Conservation (phyloP, 768 basidiomycete species). For the Boletus sp. region DNA sequence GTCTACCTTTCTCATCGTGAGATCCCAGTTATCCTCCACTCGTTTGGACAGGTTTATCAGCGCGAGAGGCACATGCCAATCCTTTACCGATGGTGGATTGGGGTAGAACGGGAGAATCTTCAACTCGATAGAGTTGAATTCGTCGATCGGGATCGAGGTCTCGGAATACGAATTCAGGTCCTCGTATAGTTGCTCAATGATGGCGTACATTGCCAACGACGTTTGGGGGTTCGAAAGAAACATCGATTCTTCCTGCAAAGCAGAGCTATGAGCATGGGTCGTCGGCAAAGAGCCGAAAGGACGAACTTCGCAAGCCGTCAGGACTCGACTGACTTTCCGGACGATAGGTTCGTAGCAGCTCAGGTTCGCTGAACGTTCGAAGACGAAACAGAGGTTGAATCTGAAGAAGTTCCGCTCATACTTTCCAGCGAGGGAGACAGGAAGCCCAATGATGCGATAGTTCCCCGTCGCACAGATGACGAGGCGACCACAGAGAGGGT, state of each 20-base stretch:
- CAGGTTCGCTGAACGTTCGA: conserved; percentile 85
- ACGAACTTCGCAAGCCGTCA: conserved; percentile 85
- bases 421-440: conserved; percentile 70
- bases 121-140: conserved; percentile 91
- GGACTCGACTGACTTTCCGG: conserved; percentile 88
- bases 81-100: conserved; percentile 84
- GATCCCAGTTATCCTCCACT: conserved; percentile 92
- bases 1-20: conserved; percentile 84
- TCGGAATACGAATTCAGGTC: conserved; percentile 98
- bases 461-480: conserved; percentile 81
- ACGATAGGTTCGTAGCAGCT: conserved; percentile 97
- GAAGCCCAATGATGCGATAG: conserved; percentile 90
- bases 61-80: conserved; percentile 95
- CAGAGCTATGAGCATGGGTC: conserved; percentile 2
- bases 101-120: conserved; percentile 97
- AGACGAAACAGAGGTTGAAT: conserved; percentile 96
- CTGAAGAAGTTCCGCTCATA: conserved; percentile 88
- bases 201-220: conserved; percentile 67
- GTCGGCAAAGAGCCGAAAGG: conserved; percentile 3
- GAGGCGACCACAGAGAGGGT: conserved; percentile 81
- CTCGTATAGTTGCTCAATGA: conserved; percentile 95
- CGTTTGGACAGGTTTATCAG: conserved; percentile 80
- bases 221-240: conserved; percentile 79
- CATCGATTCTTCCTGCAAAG: conserved; percentile 75
- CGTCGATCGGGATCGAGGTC: conserved; percentile 87